Conservation (phyloP, 2,329 filamentous ascomycete genomes). For the Sphaerostilbella broomeana region DNA sequence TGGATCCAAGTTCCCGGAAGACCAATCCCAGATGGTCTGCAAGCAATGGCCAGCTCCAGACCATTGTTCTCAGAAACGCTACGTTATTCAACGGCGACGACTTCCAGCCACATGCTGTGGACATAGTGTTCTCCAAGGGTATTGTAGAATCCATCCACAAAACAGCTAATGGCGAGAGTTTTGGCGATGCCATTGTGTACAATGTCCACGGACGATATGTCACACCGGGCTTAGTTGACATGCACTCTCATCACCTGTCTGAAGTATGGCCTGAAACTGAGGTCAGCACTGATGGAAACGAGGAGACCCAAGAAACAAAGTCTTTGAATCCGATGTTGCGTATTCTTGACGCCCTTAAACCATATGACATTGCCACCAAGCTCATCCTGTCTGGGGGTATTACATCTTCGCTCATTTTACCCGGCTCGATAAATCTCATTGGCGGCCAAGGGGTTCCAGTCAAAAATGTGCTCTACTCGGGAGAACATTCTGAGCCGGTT, state of each 20-base stretch:
- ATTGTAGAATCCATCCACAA: slow-evolving; percentile 6
- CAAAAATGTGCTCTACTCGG: slow-evolving; percentile 33
- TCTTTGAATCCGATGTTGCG: slow-evolving; percentile 6
- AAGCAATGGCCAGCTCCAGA: slow-evolving; percentile 30
- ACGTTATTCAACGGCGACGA: slow-evolving; percentile 38
- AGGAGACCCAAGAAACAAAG: slow-evolving; percentile 23
- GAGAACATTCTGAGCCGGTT: slow-evolving; percentile 30
- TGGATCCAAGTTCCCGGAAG: slow-evolving; percentile 4
- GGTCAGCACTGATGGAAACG: slow-evolving; percentile 31
- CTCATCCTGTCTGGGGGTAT: slow-evolving; percentile 38
- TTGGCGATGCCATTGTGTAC: slow-evolving; percentile 18
- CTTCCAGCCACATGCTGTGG: slow-evolving; percentile 26
- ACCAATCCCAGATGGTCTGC: slow-evolving; percentile 36
- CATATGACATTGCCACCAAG: slow-evolving; percentile 31
- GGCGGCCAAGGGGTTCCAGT: slow-evolving; percentile 38
- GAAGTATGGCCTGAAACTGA: slow-evolving; percentile 27
- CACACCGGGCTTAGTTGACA: slow-evolving; percentile 39
- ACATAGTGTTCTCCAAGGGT: slow-evolving; percentile 18
- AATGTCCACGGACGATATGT: slow-evolving; percentile 33
- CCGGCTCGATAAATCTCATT: slow-evolving; percentile 38
- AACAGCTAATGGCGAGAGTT: neutral
- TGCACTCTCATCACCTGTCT: slow-evolving; percentile 38
- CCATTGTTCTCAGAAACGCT: slow-evolving; percentile 32
- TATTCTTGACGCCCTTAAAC: slow-evolving; percentile 32
- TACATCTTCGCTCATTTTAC: slow-evolving; percentile 39